Percentiles rank a stretch among this genome's conserved stretches.
Conservation (phyloP, 2,329 filamentous ascomycete species). For the Hypoxylon sp. region DNA sequence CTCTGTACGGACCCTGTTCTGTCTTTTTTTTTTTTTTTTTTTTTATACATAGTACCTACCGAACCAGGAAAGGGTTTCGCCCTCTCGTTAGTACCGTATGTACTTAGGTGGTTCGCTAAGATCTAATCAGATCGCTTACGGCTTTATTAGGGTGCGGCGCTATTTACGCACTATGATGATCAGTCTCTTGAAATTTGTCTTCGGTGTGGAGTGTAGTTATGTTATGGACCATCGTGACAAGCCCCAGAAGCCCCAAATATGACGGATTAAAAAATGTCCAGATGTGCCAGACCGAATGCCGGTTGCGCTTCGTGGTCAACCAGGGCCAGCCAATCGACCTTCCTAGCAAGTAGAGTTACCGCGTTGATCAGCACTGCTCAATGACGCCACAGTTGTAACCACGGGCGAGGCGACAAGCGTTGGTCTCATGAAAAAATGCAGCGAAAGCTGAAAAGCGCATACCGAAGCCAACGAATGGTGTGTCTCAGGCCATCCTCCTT, state of each 20-base stretch:
- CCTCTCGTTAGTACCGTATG: slow-evolving; percentile 19
- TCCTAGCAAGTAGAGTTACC: slow-evolving; percentile 32
- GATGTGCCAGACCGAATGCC: slow-evolving; percentile 32
- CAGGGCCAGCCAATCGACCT: slow-evolving; percentile 34
- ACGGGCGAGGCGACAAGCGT: slow-evolving; percentile 30
- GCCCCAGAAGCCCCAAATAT: slow-evolving; percentile 22
- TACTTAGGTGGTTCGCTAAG: slow-evolving; percentile 21
- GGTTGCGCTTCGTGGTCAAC: slow-evolving; percentile 13
- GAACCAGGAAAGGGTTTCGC: slow-evolving; percentile 42
- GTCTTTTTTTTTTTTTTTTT: slow-evolving; percentile 12
- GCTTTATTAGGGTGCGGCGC: slow-evolving; percentile 22
- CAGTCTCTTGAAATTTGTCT: slow-evolving; percentile 1
- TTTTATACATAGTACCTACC: slow-evolving; percentile 36
- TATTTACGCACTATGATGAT: slow-evolving; percentile 4
- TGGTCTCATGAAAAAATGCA: slow-evolving; percentile 28
- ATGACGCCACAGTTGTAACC: slow-evolving; percentile 44
- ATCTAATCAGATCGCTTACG: slow-evolving; percentile 44
- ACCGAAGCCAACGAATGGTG: slow-evolving; percentile 37
- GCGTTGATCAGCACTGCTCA: slow-evolving; percentile 39
- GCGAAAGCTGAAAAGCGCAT: slow-evolving; percentile 41
- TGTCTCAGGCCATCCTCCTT: slow-evolving; percentile 25
- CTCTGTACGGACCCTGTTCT: slow-evolving; percentile 6
- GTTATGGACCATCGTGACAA: neutral
- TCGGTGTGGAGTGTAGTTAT: slow-evolving; percentile 27
- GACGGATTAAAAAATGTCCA: slow-evolving; percentile 33